phyloP scores from a whole-genome alignment of 164 flowering plant species.

The Vitis amurensis region DNA sequence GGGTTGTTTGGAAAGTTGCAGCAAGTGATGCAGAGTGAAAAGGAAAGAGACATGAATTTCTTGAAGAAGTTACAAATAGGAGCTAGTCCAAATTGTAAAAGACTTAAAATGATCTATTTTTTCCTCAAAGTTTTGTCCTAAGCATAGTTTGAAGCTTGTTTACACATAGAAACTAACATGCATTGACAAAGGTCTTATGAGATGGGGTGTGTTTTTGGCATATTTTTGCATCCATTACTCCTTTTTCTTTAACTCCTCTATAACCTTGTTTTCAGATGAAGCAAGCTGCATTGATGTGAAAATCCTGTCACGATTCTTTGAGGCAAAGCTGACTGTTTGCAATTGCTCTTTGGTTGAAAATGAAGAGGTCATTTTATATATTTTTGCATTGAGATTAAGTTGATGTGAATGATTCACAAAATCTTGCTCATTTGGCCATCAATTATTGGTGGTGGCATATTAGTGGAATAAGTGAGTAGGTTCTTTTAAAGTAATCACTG shows the following conservation, averaged over 20 bases:
- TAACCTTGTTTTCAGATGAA: constrained; percentile 35
- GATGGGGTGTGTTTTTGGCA: background rate
- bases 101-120: no score
- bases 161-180: no score
- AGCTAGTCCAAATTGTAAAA: constrained; percentile 28
- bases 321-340: constrained; percentile 82
- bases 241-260: constrained; percentile 1
- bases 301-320: constrained; percentile 69
- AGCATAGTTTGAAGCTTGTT: no score
- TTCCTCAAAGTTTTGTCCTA: no score
- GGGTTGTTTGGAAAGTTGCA: constrained; percentile 70
- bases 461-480: background rate
- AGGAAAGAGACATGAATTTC: constrained; percentile 50
- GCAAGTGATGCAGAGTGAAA: constrained; percentile 67
- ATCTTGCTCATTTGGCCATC: background rate
- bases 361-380: constrained; percentile 33
- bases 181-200: no score
- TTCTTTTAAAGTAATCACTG: no score
- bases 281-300: constrained; percentile 44
- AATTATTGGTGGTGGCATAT: background rate
- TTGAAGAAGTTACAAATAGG: constrained; percentile 36
- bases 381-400: background rate
- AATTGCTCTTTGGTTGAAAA: constrained; percentile 36
- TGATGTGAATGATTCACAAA: background rate
- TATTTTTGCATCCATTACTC: background rate